A percentile compares a stretch with the other conserved stretches of the same genome.
Evolutionary conservation across 1,139 yeast species (phyloP).

Genomic region (Nakaseomyces sp.): DNA sequence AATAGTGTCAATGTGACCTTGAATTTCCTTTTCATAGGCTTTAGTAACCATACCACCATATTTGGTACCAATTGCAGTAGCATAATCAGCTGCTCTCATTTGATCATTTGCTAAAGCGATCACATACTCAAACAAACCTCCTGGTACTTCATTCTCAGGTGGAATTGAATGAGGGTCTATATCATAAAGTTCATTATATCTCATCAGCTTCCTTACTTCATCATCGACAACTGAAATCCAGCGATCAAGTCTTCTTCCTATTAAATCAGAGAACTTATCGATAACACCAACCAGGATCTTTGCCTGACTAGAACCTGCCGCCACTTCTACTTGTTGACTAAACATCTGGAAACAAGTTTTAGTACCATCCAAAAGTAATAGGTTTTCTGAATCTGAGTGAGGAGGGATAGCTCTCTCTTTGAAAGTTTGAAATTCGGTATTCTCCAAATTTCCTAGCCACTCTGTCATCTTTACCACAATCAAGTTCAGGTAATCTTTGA

Average conservation of each 20-base stretch:
- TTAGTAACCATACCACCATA: constrained; percentile 60
- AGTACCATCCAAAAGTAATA: constrained; percentile 56
- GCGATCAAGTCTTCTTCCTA: constrained; percentile 51
- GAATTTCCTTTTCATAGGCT: constrained; percentile 49
- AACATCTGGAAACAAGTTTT: constrained; percentile 75
- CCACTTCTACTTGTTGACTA: constrained; percentile 86
- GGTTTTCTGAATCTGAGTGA: constrained; percentile 56
- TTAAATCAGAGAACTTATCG: constrained; percentile 57
- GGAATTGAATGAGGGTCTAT: constrained; percentile 37
- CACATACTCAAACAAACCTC: constrained; percentile 73
- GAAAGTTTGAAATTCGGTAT: constrained; percentile 57
- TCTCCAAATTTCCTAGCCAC: constrained; percentile 65
- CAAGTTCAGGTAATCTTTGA: constrained; percentile 65
- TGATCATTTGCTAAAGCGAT: constrained; percentile 84
- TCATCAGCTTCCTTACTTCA: constrained; percentile 50
- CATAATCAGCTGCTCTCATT: constrained; percentile 72
- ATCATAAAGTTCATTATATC: constrained; percentile 28
- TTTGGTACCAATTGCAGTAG: constrained; percentile 62
- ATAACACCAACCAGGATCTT: constrained; percentile 77
- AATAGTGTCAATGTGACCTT: constrained; percentile 50
- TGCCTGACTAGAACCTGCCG: constrained; percentile 80
- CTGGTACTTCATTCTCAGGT: constrained; percentile 50
- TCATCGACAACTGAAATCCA: constrained; percentile 51
- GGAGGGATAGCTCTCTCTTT: constrained; percentile 61
- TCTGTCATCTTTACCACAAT: constrained; percentile 67